Evolutionary conservation across 192 early-diverging fungal genomes (phyloP).

Genomic region (Jimgerdemannia flammicorona): DNA sequence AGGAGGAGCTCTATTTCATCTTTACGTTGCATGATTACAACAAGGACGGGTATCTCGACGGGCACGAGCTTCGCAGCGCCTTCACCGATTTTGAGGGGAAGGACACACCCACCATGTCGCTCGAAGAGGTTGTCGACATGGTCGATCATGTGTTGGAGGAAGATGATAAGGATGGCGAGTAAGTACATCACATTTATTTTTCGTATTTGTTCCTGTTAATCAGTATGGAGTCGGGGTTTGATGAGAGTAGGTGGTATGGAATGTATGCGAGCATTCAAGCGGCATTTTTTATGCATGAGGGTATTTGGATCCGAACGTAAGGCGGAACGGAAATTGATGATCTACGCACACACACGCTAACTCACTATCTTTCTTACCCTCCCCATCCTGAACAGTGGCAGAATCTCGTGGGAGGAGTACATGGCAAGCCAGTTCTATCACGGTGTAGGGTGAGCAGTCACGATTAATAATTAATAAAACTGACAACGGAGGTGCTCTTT

Average conservation of each 20-base stretch:
- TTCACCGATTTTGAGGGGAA: conserved; percentile 39
- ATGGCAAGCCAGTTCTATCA: conserved; percentile 47
- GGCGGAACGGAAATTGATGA: neutral
- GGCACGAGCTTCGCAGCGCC: conserved; percentile 67
- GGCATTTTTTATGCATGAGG: no score
- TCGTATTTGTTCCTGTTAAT: no score
- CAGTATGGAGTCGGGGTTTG: neutral
- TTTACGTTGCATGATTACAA: conserved; percentile 74
- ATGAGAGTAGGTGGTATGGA: neutral
- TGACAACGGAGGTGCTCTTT: no score
- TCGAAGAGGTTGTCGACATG: conserved; percentile 55
- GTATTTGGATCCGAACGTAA: no score
- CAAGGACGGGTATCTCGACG: conserved; percentile 69
- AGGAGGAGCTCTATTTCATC: conserved; percentile 65
- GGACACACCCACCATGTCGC: conserved; percentile 4
- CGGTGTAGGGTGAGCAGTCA: neutral
- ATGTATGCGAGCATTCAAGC: neutral
- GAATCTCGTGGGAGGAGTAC: conserved; percentile 55
- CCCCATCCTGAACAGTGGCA: conserved; percentile 29
- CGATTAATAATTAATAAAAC: no score
- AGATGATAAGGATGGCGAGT: conserved; percentile 76
- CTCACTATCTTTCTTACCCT: neutral
- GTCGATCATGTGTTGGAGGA: conserved; percentile 72
- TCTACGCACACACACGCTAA: neutral
- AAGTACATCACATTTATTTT: conserved; percentile 13